Percentiles rank a stretch among this genome's conserved stretches.
Conservation (phyloP, 805 yeast genomes). For the Wickerhamiella kurtzmanii region DNA sequence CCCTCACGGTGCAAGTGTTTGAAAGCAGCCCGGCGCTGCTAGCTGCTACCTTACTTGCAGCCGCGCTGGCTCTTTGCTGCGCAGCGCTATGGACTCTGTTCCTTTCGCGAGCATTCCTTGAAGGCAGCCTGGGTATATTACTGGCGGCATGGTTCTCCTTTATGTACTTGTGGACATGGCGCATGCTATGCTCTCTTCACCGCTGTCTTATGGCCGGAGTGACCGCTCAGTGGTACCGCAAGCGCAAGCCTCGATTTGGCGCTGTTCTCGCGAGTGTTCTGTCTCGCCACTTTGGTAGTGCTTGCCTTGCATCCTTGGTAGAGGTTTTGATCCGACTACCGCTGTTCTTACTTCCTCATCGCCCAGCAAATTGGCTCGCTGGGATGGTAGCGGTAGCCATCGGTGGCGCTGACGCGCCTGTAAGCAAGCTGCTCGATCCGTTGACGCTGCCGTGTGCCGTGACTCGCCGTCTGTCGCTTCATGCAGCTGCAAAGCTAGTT, state of each 20-base stretch:
- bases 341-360: constrained; percentile 25
- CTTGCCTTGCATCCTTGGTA: constrained; percentile 25
- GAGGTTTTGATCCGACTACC: constrained; percentile 26
- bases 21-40: constrained; percentile 23
- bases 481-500: constrained; percentile 23
- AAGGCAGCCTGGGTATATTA: constrained; percentile 17
- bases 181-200: constrained; percentile 28
- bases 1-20: constrained; percentile 26
- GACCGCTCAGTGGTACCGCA: constrained; percentile 30
- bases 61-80: constrained; percentile 21
- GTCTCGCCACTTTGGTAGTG: constrained; percentile 26
- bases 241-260: constrained; percentile 13
- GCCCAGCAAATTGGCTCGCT: constrained; percentile 15
- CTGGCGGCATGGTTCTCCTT: constrained; percentile 23
- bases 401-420: constrained; percentile 15
- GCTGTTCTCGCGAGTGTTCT: constrained; percentile 17
- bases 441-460: constrained; percentile 28
- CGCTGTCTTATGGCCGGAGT: constrained; percentile 26
- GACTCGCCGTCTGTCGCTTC: constrained; percentile 24
- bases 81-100: constrained; percentile 28
- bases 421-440: constrained; percentile 22
- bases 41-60: constrained; percentile 21
- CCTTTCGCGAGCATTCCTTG: constrained; percentile 23
- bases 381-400: constrained; percentile 20
- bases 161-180: constrained; percentile 33